A percentile compares a stretch with the other conserved stretches of the same genome.
Conservation (phyloP, 176 grass and related monocot genomes). For the Panicum miliaceum region DNA sequence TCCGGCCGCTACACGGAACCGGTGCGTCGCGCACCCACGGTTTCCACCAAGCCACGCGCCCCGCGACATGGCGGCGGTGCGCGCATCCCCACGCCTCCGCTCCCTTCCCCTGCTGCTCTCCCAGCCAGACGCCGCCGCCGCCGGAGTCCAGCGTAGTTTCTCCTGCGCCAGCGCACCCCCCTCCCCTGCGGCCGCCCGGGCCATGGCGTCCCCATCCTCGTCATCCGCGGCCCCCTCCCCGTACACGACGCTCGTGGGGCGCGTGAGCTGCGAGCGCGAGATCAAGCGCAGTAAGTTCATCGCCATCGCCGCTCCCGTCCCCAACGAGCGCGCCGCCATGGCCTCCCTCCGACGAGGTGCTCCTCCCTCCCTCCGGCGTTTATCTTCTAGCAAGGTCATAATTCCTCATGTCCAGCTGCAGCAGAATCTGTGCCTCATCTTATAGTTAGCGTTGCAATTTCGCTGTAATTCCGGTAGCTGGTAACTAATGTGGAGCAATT, state of each 20-base stretch:
- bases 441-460: neutral
- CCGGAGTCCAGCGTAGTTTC: constrained; percentile 29
- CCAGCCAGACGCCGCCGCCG: constrained; percentile 16
- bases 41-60: constrained; percentile 34
- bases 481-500: neutral
- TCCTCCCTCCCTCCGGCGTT: neutral
- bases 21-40: constrained; percentile 4
- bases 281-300: constrained; percentile 77
- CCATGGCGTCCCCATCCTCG: constrained; percentile 54
- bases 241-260: constrained; percentile 59
- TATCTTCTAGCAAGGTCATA: neutral
- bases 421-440: neutral
- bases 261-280: constrained; percentile 64
- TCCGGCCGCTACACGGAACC: constrained; percentile 25
- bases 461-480: neutral
- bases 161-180: neutral
- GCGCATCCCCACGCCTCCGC: constrained; percentile 42
- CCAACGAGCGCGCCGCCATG: constrained; percentile 58
- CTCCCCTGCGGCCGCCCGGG: neutral
- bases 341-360: constrained; percentile 69
- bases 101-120: constrained; percentile 40
- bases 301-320: constrained; percentile 64
- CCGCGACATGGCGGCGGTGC: constrained; percentile 49
- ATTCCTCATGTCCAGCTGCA: neutral
- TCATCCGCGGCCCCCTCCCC: constrained; percentile 37